Conservation (phyloP, 1,284 basidiomycete genomes). For the Cutaneotrichosporon cyanovorans region DNA sequence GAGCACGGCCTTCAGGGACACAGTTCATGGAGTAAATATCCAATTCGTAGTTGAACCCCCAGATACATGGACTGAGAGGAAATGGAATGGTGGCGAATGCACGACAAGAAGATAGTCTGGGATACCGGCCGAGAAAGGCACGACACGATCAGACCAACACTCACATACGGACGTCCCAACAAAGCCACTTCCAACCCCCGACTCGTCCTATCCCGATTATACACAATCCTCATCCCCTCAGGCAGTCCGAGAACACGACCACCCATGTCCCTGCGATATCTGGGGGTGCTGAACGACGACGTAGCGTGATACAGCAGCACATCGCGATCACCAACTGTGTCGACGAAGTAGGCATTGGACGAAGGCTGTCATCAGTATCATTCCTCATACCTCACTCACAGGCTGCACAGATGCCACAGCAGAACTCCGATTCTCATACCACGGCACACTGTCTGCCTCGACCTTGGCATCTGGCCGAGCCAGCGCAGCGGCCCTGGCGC, state of each 20-base stretch:
- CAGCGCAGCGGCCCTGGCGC: conserved; percentile 6
- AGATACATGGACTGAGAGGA: no score
- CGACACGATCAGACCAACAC: no score
- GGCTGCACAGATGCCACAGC: conserved; percentile 1
- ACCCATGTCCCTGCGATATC: conserved; percentile 27
- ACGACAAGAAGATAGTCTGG: no score
- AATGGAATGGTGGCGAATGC: no score
- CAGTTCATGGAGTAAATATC: no score
- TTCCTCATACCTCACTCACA: background rate
- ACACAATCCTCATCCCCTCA: conserved; percentile 23
- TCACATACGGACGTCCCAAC: conserved; percentile 28
- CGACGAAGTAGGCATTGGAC: conserved; percentile 21
- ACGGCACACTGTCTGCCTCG: conserved; percentile 19
- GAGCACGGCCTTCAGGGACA: no score
- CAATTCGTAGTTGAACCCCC: no score
- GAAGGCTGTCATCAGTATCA: conserved; percentile 9
- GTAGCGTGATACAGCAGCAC: conserved; percentile 19
- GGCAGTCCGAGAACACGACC: conserved; percentile 24
- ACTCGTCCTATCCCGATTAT: conserved; percentile 24
- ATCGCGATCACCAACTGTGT: conserved; percentile 30
- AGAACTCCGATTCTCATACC: conserved; percentile 27
- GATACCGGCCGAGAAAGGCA: no score
- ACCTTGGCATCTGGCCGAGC: background rate
- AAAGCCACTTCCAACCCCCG: conserved; percentile 28
- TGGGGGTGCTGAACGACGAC: conserved; percentile 20